These are phyloP conservation scores for Tilletia setariae DNA, from an alignment of 1,284 basidiomycete genomes.

Conservation along the genomic window DNA sequence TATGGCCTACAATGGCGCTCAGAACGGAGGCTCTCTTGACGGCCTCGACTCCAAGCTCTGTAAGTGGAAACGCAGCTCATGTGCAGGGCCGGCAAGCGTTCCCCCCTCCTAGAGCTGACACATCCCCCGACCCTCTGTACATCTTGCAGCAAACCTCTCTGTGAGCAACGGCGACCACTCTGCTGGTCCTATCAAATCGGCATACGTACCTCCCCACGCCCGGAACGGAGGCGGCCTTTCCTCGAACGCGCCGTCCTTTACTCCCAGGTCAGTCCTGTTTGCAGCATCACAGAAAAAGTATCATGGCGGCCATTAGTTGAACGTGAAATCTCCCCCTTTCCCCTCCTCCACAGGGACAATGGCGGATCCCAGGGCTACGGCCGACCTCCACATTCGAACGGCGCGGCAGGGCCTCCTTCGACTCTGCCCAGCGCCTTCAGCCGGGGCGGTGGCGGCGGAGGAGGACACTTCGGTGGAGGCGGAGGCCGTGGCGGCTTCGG, in stretches of 20 bases:
- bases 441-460: slow-evolving; percentile 22
- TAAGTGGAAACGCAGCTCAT: not conserved
- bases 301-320: not conserved
- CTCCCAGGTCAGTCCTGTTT: not conserved
- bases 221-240: slow-evolving; percentile 59
- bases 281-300: not conserved
- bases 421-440: slow-evolving; percentile 7
- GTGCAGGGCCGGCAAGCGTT: not conserved
- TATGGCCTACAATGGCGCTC: slow-evolving; percentile 16
- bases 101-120: not conserved
- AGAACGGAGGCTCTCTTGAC: slow-evolving; percentile 14
- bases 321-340: not conserved
- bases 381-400: not conserved
- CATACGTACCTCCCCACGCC: slow-evolving; percentile 90
- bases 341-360: not conserved
- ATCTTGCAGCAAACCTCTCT: not conserved
- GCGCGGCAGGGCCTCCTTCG: not conserved
- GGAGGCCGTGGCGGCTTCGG: slow-evolving; percentile 19
- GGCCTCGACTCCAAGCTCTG: slow-evolving; percentile 15
- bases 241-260: slow-evolving; percentile 21
- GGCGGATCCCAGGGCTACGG: not conserved
- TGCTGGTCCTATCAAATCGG: slow-evolving; percentile 63
- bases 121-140: not conserved
- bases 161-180: slow-evolving; percentile 8
- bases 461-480: slow-evolving; percentile 21